Evolutionary conservation across 108 stramenopile species (phyloP).

Genomic region (Cylindrotheca fusiformis): DNA sequence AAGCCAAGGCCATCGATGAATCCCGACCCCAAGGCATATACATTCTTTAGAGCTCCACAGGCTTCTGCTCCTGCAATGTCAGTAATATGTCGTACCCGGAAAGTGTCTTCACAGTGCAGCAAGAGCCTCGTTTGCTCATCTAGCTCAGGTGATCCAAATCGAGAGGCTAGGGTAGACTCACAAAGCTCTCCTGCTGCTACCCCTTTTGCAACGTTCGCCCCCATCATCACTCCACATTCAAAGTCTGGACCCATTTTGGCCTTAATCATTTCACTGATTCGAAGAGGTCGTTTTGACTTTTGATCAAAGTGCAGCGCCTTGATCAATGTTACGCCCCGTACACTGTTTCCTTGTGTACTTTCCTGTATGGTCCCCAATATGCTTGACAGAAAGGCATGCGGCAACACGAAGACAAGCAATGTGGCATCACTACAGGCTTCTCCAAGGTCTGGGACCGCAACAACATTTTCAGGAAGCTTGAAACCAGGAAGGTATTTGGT

Average conservation of each 20-base stretch:
- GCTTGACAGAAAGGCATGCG: slow-evolving; percentile 89
- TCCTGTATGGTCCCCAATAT: slow-evolving; percentile 71
- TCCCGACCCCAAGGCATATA: slow-evolving; percentile 58
- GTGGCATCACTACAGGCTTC: slow-evolving; percentile 83
- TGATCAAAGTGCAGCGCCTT: slow-evolving; percentile 84
- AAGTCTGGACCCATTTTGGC: too few relatives aligned
- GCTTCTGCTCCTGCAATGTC: slow-evolving; percentile 52
- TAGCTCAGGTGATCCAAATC: not conserved
- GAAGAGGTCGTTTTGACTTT: too few relatives aligned
- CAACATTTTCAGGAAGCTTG: slow-evolving; percentile 82
- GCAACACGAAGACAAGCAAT: slow-evolving; percentile 91
- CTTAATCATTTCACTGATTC: too few relatives aligned
- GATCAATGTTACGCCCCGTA: slow-evolving; percentile 81
- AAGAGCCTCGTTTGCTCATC: slow-evolving; percentile 5
- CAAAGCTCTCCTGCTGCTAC: slow-evolving; percentile 51
- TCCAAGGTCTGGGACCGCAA: slow-evolving; percentile 81
- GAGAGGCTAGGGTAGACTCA: slow-evolving; percentile 57
- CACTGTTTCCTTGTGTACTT: slow-evolving; percentile 57
- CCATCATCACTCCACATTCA: slow-evolving; percentile 65
- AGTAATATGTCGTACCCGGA: slow-evolving; percentile 32
- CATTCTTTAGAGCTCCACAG: slow-evolving; percentile 72
- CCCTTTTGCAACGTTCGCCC: slow-evolving; percentile 65
- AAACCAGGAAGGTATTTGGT: slow-evolving; percentile 95
- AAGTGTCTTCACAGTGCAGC: slow-evolving; percentile 34
- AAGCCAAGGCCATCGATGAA: slow-evolving; percentile 56